Evolutionary conservation across 2,329 filamentous ascomycete genomes (phyloP).

Genomic region (Penicillium sp.): DNA sequence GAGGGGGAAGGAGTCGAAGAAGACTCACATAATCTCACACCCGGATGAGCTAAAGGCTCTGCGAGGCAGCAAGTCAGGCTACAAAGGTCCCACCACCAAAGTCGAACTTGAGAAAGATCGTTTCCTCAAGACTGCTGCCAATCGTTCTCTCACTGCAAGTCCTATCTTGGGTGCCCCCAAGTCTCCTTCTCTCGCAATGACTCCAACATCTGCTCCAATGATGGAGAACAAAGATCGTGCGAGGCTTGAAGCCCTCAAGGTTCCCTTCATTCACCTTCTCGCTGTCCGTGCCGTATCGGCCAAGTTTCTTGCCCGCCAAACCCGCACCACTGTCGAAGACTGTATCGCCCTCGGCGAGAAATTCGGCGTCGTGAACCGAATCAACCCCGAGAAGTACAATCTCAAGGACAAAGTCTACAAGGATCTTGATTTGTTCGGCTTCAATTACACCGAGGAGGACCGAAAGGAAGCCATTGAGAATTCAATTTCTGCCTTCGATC

Average conservation of each 20-base stretch:
- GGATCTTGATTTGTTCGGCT: conserved; percentile 62
- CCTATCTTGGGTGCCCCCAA: conserved; percentile 40
- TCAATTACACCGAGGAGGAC: conserved; percentile 59
- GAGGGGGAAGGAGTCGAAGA: conserved; percentile 62
- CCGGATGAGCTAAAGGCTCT: conserved; percentile 41
- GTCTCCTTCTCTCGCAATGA: conserved; percentile 39
- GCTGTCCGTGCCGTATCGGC: conserved; percentile 52
- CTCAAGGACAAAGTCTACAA: conserved; percentile 60
- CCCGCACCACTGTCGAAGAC: conserved; percentile 51
- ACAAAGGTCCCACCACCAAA: conserved; percentile 38
- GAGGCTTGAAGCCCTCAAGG: conserved; percentile 46
- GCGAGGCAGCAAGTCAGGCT: conserved; percentile 34
- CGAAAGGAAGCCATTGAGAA: conserved; percentile 61
- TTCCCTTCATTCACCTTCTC: conserved; percentile 53
- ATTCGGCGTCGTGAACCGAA: conserved; percentile 52
- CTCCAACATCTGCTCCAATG: conserved; percentile 46
- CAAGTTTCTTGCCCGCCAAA: conserved; percentile 49
- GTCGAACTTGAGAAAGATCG: conserved; percentile 45
- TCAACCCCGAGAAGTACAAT: conserved; percentile 52
- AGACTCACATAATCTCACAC: conserved; percentile 44
- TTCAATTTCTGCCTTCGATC: conserved; percentile 63
- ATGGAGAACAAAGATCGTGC: conserved; percentile 39
- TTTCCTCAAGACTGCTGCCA: conserved; percentile 39
- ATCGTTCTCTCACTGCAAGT: conserved; percentile 44
- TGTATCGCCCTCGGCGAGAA: conserved; percentile 51